Base-by-base conservation (phyloP, 192 early-diverging fungal species). In the Oehlia diaphana region DNA sequence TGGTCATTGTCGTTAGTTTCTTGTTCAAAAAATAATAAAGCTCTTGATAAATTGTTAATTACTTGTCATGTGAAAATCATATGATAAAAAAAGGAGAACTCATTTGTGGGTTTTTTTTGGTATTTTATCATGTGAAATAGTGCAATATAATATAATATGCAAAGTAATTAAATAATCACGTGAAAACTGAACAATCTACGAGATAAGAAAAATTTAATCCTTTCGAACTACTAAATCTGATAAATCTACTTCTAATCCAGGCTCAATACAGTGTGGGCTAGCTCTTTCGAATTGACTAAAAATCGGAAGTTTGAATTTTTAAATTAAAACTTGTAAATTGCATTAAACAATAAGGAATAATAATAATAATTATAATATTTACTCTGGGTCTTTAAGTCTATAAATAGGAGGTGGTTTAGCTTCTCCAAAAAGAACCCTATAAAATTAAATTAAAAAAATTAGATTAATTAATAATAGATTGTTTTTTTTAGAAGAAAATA, bases 191-290 rank as follows among this genome's bases (percentile, higher is more conserved):
- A 42, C 5, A 42, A 8, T 42, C 39, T 0, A 42, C 39, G 37
- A 42, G 26, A 26, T 26, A 26, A 26, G 26, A 26, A 26, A 26
- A 8, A 42, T 42, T 53, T 53, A 53, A 53, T 53, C 50, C 16
- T 19, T 6, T 23, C 47, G 47, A 35, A 76, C 23, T 37, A 76
- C 63, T 76, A 76, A 72, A 72, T 72, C 74, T 39, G 74, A 64
- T 42, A 76, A 64, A 76, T 76, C 62, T 8, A 76, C n/a, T 37
- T 76, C 74, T 58, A 35, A 39, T 39, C 74, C 74, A 42, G 71
- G 71, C 28, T 72, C 71, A 50, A 50, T 33, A 16, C 44, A 23
- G 28, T 49, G 47, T 26, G 71, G 47, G 53, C 47, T 72, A 26
- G n/a, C 23, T 16, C 26, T 49, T 19, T 72, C 71, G 33, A 72